Percentiles rank a stretch among this genome's conserved stretches.
Evolutionary conservation across 768 basidiomycete species (phyloP).

Genomic region (Mycena capillaripes): DNA sequence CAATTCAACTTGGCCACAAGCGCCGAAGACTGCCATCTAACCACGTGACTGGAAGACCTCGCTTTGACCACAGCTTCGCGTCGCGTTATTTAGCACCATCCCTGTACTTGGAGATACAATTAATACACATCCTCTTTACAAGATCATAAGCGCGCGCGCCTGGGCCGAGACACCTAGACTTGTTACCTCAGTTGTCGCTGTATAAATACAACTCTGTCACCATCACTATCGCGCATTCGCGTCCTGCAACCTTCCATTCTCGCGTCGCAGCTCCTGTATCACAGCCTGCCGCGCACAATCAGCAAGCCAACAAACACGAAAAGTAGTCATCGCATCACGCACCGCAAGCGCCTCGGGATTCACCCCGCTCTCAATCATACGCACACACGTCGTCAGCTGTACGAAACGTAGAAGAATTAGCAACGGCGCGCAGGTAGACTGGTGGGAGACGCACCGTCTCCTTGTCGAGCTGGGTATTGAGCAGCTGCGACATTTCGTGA

Average conservation of each 20-base stretch:
- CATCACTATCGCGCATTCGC: neutral
- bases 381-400: conserved; percentile 86
- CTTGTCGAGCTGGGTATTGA: conserved; percentile 91
- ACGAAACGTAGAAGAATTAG: neutral
- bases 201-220: too few relatives aligned
- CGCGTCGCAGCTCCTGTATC: conserved; percentile 85
- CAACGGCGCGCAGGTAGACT: neutral
- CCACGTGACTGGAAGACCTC: too few relatives aligned
- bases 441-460: conserved; percentile 61
- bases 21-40: too few relatives aligned
- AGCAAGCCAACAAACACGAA: conserved; percentile 4
- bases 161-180: too few relatives aligned
- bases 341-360: conserved; percentile 95
- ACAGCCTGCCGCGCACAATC: conserved; percentile 69
- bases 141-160: too few relatives aligned
- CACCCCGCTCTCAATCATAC: conserved; percentile 93
- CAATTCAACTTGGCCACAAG: too few relatives aligned
- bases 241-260: conserved; percentile 53
- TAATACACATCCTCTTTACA: too few relatives aligned
- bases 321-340: conserved; percentile 45
- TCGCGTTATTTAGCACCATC: too few relatives aligned
- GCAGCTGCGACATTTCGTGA: conserved; percentile 88
- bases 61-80: too few relatives aligned
- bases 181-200: too few relatives aligned
- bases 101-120: too few relatives aligned